These are phyloP conservation scores for Monosporascus sp. DNA, from an alignment of 2,329 filamentous ascomycete species.

Conservation along the genomic window DNA sequence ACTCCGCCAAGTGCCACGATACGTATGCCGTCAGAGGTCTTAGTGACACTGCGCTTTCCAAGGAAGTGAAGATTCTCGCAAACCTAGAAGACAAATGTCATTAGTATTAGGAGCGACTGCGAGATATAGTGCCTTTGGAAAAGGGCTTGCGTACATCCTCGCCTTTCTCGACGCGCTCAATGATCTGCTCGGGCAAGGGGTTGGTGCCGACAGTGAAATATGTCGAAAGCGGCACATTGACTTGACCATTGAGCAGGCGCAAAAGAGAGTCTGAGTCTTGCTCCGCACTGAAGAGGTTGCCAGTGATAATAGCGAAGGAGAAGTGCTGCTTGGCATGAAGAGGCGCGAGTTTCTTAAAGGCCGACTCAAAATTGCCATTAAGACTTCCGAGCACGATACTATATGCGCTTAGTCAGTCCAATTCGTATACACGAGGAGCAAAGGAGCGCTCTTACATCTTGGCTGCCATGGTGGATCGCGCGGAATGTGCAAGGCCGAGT, in stretches of 20 bases:
- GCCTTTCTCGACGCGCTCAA: slow-evolving; percentile 67
- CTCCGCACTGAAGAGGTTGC: slow-evolving; percentile 69
- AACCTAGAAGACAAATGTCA: slow-evolving; percentile 39
- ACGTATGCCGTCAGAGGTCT: slow-evolving; percentile 81
- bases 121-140: neutral
- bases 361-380: slow-evolving; percentile 69
- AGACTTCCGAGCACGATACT: slow-evolving; percentile 80
- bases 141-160: slow-evolving; percentile 40
- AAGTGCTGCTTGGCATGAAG: slow-evolving; percentile 87
- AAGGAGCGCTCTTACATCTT: slow-evolving; percentile 37
- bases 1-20: slow-evolving; percentile 82
- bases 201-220: slow-evolving; percentile 82
- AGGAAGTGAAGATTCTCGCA: slow-evolving; percentile 90
- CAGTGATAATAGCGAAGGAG: slow-evolving; percentile 75
- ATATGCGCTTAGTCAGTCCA: slow-evolving; percentile 9
- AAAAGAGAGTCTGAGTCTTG: slow-evolving; percentile 55
- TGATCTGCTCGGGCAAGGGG: slow-evolving; percentile 64
- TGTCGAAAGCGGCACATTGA: slow-evolving; percentile 72
- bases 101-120: neutral
- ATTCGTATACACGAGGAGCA: neutral
- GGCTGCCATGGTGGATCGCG: slow-evolving; percentile 35
- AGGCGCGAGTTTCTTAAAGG: slow-evolving; percentile 73
- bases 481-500: neutral
- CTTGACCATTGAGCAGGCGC: slow-evolving; percentile 65
- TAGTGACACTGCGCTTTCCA: slow-evolving; percentile 79